These are phyloP conservation scores for Miscanthus lutarioriparius DNA, from an alignment of 176 grass and related monocot species.

Conservation along the genomic window DNA sequence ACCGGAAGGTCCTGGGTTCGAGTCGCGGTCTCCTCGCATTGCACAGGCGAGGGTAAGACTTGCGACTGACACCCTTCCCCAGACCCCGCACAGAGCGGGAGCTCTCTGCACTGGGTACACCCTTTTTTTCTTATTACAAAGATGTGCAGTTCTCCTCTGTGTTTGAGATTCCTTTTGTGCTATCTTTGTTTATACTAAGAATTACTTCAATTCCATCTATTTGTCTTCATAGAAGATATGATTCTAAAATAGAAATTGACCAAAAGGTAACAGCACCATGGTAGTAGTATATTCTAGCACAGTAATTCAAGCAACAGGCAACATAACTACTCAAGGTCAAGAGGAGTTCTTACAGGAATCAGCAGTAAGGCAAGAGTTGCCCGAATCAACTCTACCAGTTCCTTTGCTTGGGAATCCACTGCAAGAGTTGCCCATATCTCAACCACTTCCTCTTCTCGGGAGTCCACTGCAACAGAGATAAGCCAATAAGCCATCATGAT, in stretches of 20 bases:
- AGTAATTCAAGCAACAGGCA: not conserved
- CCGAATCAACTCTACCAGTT: not conserved
- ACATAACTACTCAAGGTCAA: not conserved
- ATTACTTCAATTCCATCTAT: not conserved
- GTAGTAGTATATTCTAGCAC: not conserved
- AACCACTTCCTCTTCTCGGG: not conserved
- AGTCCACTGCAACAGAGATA: not conserved
- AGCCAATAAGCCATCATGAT: not conserved
- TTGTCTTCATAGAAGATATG: not conserved
- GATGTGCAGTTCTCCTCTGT: not conserved
- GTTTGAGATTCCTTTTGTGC: not conserved
- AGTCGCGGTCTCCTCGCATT: too few species aligned
- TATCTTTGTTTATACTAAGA: not conserved
- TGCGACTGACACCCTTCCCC: too few species aligned
- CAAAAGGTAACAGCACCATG: not conserved
- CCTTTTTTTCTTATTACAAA: not conserved
- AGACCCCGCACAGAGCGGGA: too few species aligned
- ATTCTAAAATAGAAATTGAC: not conserved
- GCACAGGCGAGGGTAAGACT: too few species aligned
- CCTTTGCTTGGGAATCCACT: not conserved
- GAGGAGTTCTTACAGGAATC: not conserved
- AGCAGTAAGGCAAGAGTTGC: not conserved
- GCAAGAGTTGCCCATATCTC: not conserved
- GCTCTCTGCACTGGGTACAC: too few species aligned
- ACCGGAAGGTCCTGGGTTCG: too few species aligned